phyloP scores from a whole-genome alignment of 441 rosid species.

The Corymbia calophylla region DNA sequence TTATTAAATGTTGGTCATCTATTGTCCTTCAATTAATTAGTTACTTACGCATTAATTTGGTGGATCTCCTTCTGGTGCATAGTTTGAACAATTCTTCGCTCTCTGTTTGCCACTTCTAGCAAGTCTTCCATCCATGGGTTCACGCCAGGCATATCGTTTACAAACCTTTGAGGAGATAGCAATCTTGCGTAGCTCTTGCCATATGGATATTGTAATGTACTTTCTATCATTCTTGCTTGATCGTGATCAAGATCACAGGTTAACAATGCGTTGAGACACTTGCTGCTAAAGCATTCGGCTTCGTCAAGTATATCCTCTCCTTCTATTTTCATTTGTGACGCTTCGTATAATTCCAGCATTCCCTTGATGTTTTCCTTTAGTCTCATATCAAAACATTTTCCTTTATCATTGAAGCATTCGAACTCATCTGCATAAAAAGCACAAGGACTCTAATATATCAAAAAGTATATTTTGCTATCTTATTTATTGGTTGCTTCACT shows the following conservation, averaged over 20 bases:
- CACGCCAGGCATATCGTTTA: not conserved
- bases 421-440: constrained; percentile 26
- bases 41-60: constrained; percentile 20
- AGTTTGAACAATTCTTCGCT: constrained; percentile 20
- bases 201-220: constrained; percentile 27
- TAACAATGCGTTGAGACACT: constrained; percentile 11
- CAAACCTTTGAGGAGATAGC: constrained; percentile 11
- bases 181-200: constrained; percentile 33
- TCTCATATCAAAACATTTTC: constrained; percentile 8
- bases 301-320: constrained; percentile 37
- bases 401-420: constrained; percentile 17
- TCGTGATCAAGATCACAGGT: not conserved
- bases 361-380: constrained; percentile 22
- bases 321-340: constrained; percentile 21
- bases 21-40: not conserved
- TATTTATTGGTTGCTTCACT: not conserved
- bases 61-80: constrained; percentile 25
- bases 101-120: constrained; percentile 24
- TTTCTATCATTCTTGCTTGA: constrained; percentile 7
- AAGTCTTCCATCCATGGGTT: constrained; percentile 22
- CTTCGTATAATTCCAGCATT: constrained; percentile 30
- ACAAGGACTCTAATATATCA: not conserved
- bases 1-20: not conserved
- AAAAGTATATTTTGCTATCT: not conserved
- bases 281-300: constrained; percentile 9